Base-by-base conservation (phyloP, 345 rosid species). In the Salix koriyanagi region DNA sequence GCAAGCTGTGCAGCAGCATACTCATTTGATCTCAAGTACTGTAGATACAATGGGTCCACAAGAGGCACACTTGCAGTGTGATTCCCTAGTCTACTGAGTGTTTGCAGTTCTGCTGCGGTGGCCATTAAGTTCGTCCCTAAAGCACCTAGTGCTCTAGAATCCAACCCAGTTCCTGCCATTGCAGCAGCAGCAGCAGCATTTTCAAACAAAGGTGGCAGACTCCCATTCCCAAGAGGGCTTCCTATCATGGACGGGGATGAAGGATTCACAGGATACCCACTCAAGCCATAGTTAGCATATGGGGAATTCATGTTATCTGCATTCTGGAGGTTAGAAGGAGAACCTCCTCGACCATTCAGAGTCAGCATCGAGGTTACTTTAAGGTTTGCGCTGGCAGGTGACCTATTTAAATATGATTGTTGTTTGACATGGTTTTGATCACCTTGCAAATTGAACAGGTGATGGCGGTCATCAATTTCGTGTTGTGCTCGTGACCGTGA, bases 1-100 rank as follows among this genome's bases (percentile, higher is more conserved):
- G 84, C 88, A 58, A 88, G 79, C 79, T 90, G 90, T n/a, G 91
- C 83, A 11, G 87, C 85, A 54, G 86, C 79, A 75, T 85, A 84
- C 67, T 88, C 90, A 67, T 85, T 85, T 44, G 88, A 84, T 75
- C 87, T 85, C 69, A 80, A 50, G 78, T 87, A 81, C 81, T 85
- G 91, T 76, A 86, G 83, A 83, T 80, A 82, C 42, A 78, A 65
- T 6, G 90, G 87, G 75, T 81, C 90, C 79, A 82, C 67, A 25
- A 84, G 71, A 16, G 88, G 89, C 36, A 79, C 67, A 39, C 76
- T 85, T 15, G 84, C 77, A 39, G 65, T 61, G 26, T 84, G 90
- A 82, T 81, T 86, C 71, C 88, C 89, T 23, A 78, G 41, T 76
- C 87, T 82, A 76, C 72, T 54, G 70, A 81, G 79, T 78, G 80